Base-by-base conservation (phyloP, 768 basidiomycete species). In the Russula olivacea region DNA sequence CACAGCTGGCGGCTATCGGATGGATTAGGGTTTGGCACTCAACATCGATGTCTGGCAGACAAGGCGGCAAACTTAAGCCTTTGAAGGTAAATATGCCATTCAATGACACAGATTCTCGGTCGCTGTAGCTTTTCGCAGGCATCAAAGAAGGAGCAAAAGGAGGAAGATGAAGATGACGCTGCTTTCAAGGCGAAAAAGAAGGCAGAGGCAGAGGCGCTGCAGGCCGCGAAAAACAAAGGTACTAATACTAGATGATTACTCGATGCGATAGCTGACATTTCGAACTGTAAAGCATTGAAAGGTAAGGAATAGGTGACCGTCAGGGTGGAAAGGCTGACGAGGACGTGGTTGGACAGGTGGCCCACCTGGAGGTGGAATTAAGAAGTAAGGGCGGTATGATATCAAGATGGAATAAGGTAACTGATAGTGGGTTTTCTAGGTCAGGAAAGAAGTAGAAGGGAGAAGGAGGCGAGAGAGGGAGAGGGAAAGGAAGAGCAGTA, bases 51-150 rank as follows among this genome's bases (percentile, higher is more conserved):
- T 76, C 83, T 34, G 75, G 80, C 71, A 82, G 89, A 77, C 86
- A 89, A 79, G 89, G 88, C 65, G 91, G 91, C 71, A 93, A 93
- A 76, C 71, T 87, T 58, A 93, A 93, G 81, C 91, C 91, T 58
- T 76, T 93, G 68, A 93, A 93, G 89, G 91, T 86, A 19, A 34
- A 69, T 32, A 11, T 38, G n/a, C 25, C 47, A 11, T 52, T 23
- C 49, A 55, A 57, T 56, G 21, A 43, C 14, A 36, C 45, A 17
- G 30, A 30, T 43, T 53, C 10, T 50, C 32, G 12, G 36, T 56
- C 10, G 21, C 41, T 47, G 8, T 12, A 54, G n/a, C 45, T 47
- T 5, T 4, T 25, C 4, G 12, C 66, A 93, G 91, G 85, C 89
- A 57, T 80, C 91, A 47, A 93, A 92, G 84, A 93, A 93, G 73